phyloP scores from a whole-genome alignment of 108 stramenopile species.

The Discostella pseudostelligera region DNA sequence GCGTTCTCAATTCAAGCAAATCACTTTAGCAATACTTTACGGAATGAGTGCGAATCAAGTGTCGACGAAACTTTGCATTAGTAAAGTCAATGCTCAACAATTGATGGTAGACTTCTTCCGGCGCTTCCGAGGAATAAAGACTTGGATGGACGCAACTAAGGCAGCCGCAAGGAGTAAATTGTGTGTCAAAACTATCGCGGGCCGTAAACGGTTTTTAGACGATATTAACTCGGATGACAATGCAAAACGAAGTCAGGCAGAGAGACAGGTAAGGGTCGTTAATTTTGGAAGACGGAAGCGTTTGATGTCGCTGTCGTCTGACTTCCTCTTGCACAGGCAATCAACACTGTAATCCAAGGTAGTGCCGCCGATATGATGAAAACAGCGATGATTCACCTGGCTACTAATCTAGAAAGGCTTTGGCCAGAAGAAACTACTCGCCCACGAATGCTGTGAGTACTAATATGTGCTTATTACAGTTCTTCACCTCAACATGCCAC shows the following conservation, averaged over 20 bases:
- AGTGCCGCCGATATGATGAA: slow-evolving; percentile 66
- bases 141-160: slow-evolving; percentile 47
- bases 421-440: slow-evolving; percentile 37
- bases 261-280: slow-evolving; percentile 48
- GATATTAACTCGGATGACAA: slow-evolving; percentile 48
- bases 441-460: slow-evolving; percentile 39
- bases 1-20: slow-evolving; percentile 54
- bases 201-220: slow-evolving; percentile 43
- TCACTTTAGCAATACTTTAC: slow-evolving; percentile 57
- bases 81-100: slow-evolving; percentile 25
- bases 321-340: slow-evolving; percentile 23
- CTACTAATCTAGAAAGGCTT: slow-evolving; percentile 14
- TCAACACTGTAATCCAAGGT: slow-evolving; percentile 69
- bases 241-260: slow-evolving; percentile 46
- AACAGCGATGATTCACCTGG: slow-evolving; percentile 54
- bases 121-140: slow-evolving; percentile 30
- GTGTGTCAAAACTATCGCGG: slow-evolving; percentile 44
- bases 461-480: neutral
- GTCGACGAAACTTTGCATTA: slow-evolving; percentile 50
- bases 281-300: neutral
- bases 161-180: slow-evolving; percentile 19
- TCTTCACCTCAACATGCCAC: no score
- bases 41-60: slow-evolving; percentile 58
- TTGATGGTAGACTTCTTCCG: slow-evolving; percentile 53
- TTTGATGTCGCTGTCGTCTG: neutral